Percentiles rank a stretch among this genome's conserved stretches.
phyloP scores from a whole-genome alignment of 2,329 filamentous ascomycete species.

The Clarireedia monteithiana region DNA sequence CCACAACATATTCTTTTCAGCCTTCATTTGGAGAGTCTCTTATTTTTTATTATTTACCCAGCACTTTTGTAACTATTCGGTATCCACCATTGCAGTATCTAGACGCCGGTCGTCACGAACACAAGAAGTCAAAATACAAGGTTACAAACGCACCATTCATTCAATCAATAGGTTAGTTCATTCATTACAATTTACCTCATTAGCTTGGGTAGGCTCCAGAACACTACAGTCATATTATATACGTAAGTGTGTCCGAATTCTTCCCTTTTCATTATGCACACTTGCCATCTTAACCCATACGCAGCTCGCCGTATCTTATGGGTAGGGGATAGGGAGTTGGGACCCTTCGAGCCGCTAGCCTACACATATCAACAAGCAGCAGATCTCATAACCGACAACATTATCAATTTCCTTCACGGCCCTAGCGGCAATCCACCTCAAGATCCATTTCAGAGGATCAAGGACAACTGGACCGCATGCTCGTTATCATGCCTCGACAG shows the following conservation, averaged over 20 bases:
- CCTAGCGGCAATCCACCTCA: neutral
- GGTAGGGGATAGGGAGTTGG: neutral
- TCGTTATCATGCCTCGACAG: neutral
- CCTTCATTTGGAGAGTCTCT: too few species aligned
- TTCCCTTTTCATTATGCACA: neutral
- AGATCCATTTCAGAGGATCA: slow-evolving; percentile 2
- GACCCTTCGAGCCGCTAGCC: neutral
- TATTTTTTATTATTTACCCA: neutral
- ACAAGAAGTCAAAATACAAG: neutral
- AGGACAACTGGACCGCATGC: neutral
- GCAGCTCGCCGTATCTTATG: slow-evolving; percentile 3
- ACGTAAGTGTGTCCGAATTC: neutral
- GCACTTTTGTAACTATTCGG: neutral
- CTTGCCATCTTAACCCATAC: slow-evolving; percentile 5
- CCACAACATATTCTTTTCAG: neutral
- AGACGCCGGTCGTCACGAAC: slow-evolving; percentile 1
- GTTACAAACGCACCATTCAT: neutral
- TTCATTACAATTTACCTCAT: neutral
- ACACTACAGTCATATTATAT: neutral
- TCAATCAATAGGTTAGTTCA: neutral
- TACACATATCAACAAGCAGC: slow-evolving; percentile 6
- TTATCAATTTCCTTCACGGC: neutral
- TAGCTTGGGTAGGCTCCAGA: slow-evolving; percentile 2
- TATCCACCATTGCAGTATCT: neutral
- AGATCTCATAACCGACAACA: slow-evolving; percentile 4